These are phyloP conservation scores for Scheffersomyces illinoinensis DNA, from an alignment of 1,139 yeast genomes.

Conservation along the genomic window DNA sequence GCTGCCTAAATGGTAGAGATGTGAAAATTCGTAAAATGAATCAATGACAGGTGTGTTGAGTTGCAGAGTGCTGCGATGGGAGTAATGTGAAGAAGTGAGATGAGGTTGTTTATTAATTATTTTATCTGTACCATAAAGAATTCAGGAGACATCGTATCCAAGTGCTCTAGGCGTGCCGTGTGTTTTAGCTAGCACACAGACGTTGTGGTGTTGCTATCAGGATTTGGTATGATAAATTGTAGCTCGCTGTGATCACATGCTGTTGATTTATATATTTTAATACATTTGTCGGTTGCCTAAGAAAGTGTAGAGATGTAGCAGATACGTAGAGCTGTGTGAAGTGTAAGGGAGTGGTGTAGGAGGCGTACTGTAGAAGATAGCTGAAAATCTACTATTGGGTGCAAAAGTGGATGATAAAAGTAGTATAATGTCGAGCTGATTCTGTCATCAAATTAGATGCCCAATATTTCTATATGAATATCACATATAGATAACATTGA, in stretches of 20 bases:
- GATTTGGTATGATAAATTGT: slow-evolving; percentile 38
- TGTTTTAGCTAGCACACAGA: slow-evolving; percentile 46
- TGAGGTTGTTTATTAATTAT: background rate
- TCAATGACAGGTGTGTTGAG: background rate
- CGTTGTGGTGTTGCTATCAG: slow-evolving; percentile 69
- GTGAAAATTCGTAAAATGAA: background rate
- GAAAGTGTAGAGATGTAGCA: background rate
- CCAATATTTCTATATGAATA: too few relatives aligned
- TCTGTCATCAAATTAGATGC: too few relatives aligned
- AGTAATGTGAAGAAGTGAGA: background rate
- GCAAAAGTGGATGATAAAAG: too few relatives aligned
- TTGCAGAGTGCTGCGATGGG: background rate
- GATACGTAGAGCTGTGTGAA: slow-evolving; percentile 1
- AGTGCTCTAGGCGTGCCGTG: slow-evolving; percentile 67
- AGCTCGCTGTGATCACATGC: background rate
- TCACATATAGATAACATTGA: too few relatives aligned
- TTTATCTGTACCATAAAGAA: background rate
- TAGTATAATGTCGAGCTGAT: too few relatives aligned
- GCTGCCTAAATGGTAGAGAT: slow-evolving; percentile 23
- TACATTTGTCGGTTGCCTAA: slow-evolving; percentile 10
- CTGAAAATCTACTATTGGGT: background rate
- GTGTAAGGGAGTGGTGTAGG: background rate
- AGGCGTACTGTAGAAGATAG: background rate
- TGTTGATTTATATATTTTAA: slow-evolving; percentile 8
- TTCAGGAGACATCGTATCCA: slow-evolving; percentile 31